Base-by-base conservation (phyloP, 345 rosid species). In the Streptanthus diversifolius region DNA sequence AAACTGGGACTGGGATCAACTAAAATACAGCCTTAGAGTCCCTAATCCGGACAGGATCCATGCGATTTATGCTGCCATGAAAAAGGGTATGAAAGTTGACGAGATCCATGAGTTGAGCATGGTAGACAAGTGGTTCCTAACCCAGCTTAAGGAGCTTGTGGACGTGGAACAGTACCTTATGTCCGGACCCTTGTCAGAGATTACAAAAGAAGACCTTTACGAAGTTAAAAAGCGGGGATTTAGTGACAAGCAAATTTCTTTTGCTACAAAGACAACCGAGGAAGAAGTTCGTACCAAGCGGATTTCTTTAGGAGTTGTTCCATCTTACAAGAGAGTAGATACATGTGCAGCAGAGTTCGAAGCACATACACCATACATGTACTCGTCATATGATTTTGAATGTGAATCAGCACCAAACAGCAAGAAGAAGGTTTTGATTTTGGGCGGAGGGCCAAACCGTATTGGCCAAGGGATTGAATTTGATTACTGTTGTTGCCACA, bases 281-380 rank as follows among this genome's bases (percentile, higher is more conserved):
- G 88, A 85, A 71, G 93, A 90, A 77, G 92, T 95, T 51, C 87
- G 98, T 2, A 79, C 52, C 35, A 87, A 80, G 70, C 80, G 97
- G 12, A 63, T 86, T 15, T 85, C 86, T 22, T 64, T 90, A 36
- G 96, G 98, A 66, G 89, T 92, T 77, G 68, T 80, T 75, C 99
- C 99, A 24, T 80, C 88, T 68, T 95, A 85, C 72, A 95, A 95
- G 82, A 80, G 97, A 72, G 99, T 95, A 13, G 99, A 95, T 80
- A 92, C 99, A 19, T 92, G 99, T 74, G 98, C 99, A 65, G 98
- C 99, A 11, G 99, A 95, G 81, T 92, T 95, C 71, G 98, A 95
- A 84, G 98, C 99, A 5, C 80, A 88, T 68, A 91, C 99, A 55
- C 99, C 97, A 11, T 91, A 88, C 76, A 90, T 95, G 99, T 95